Percentiles rank a stretch among this genome's conserved stretches.
These are phyloP conservation scores for Tuber umbilicatum DNA, from an alignment of 495 filamentous ascomycete species.

Conservation along the genomic window DNA sequence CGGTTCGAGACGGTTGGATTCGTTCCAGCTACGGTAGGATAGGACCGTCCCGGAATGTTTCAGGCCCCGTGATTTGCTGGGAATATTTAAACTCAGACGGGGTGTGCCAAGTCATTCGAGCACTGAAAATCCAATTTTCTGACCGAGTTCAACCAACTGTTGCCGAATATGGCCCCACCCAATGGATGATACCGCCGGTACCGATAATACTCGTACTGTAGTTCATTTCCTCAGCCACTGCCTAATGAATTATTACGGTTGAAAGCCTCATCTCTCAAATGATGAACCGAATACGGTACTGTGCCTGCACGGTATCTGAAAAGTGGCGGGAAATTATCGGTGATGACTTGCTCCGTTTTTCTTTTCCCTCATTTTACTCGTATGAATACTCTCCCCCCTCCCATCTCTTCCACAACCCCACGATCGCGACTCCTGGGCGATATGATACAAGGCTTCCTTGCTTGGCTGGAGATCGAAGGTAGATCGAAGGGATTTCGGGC, in stretches of 20 bases:
- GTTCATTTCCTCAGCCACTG: neutral
- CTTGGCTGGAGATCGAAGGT: neutral
- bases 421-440: neutral
- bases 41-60: too few relatives aligned
- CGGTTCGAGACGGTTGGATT: too few relatives aligned
- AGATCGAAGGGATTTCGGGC: neutral
- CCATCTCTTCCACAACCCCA: neutral
- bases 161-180: neutral
- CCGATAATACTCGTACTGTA: neutral
- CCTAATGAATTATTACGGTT: neutral
- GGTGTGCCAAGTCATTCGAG: too few relatives aligned
- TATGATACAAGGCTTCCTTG: neutral
- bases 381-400: neutral
- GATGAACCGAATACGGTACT: neutral
- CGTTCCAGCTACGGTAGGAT: too few relatives aligned
- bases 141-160: too few relatives aligned
- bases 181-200: too few relatives aligned
- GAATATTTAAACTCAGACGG: too few relatives aligned
- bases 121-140: too few relatives aligned
- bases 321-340: neutral
- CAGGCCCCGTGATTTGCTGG: too few relatives aligned
- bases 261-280: neutral
- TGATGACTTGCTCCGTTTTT: neutral
- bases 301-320: neutral
- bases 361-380: too few relatives aligned